phyloP scores from a whole-genome alignment of 208 protist genomes.

The Trypanosoma theileri region DNA sequence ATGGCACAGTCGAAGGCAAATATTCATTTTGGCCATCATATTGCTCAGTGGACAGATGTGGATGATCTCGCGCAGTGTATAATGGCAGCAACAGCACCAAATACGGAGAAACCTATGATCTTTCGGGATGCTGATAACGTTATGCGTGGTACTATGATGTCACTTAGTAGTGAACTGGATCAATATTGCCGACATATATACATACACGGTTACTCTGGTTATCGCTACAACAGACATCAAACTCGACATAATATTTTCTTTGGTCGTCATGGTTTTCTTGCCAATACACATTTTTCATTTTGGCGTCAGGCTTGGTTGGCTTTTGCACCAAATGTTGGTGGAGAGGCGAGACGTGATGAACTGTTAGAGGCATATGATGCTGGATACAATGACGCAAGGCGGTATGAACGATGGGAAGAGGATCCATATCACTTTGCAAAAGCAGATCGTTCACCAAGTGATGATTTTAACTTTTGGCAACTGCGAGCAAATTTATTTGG shows the following conservation, averaged over 20 bases:
- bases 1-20: constrained; percentile 80
- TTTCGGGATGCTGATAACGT: constrained; percentile 87
- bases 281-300: constrained; percentile 82
- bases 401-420: constrained; percentile 91
- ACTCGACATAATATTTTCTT: constrained; percentile 86
- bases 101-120: constrained; percentile 79
- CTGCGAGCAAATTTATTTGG: constrained; percentile 82
- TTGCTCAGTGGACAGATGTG: constrained; percentile 71
- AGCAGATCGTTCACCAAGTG: constrained; percentile 73
- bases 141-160: constrained; percentile 89
- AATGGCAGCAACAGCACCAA: constrained; percentile 80
- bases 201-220: constrained; percentile 86
- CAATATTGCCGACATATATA: constrained; percentile 89
- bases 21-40: constrained; percentile 89
- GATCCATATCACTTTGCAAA: constrained; percentile 89
- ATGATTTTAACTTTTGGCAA: constrained; percentile 83
- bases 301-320: constrained; percentile 68
- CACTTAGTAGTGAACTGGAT: constrained; percentile 84
- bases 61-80: constrained; percentile 85
- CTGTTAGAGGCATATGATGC: constrained; percentile 83
- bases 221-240: constrained; percentile 78
- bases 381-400: constrained; percentile 83
- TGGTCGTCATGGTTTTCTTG: constrained; percentile 79
- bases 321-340: constrained; percentile 67
- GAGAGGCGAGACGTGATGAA: constrained; percentile 45